phyloP scores from a whole-genome alignment of 768 basidiomycete genomes.

The Coprinellus aureogranulatus region DNA sequence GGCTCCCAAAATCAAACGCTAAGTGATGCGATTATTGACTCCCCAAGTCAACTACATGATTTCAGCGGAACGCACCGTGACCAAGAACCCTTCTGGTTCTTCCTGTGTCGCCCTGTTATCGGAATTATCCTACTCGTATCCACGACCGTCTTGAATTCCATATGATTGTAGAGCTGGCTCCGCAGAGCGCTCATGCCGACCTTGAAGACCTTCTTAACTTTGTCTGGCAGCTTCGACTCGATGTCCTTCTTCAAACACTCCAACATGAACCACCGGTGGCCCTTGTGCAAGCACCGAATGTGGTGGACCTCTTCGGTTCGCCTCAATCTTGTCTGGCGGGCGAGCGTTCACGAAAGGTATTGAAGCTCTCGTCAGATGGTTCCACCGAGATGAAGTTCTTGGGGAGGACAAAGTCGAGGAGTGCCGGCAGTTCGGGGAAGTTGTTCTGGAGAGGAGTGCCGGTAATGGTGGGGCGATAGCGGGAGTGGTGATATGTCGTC shows the following conservation, averaged over 20 bases:
- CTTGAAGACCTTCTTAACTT: slow-evolving; percentile 98
- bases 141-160: slow-evolving; percentile 96
- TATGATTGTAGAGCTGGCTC: slow-evolving; percentile 90
- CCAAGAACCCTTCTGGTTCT: slow-evolving; percentile 66
- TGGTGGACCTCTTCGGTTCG: slow-evolving; percentile 99
- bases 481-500: slow-evolving; percentile 88
- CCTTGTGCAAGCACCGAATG: slow-evolving; percentile 94
- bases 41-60: too few species aligned
- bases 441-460: slow-evolving; percentile 97
- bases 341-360: slow-evolving; percentile 99
- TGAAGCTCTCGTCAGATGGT: slow-evolving; percentile 99
- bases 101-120: too few species aligned
- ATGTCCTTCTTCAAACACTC: slow-evolving; percentile 95
- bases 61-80: slow-evolving; percentile 71
- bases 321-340: slow-evolving; percentile 93
- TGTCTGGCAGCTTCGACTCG: slow-evolving; percentile 92
- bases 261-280: slow-evolving; percentile 90
- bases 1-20: too few species aligned
- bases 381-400: slow-evolving; percentile 99
- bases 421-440: slow-evolving; percentile 90
- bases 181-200: slow-evolving; percentile 92
- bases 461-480: slow-evolving; percentile 89
- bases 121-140: slow-evolving; percentile 76
- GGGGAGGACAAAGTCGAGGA: slow-evolving; percentile 92
- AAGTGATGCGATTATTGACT: too few species aligned